These are phyloP conservation scores for Elsinoe ampelina DNA, from an alignment of 2,329 filamentous ascomycete species.

Conservation along the genomic window DNA sequence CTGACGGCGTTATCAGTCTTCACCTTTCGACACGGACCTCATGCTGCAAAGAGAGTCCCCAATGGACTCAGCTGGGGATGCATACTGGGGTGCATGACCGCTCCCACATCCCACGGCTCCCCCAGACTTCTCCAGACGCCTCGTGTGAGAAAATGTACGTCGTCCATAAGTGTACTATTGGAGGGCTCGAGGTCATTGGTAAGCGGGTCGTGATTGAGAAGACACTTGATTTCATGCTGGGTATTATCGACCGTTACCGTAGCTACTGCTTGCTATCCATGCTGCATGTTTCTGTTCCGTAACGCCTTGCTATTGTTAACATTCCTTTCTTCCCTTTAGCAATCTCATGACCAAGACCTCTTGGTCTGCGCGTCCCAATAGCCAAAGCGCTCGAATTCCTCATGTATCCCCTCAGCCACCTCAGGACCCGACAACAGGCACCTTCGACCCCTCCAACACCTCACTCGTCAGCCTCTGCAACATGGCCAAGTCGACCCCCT, in stretches of 20 bases:
- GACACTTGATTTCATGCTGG: no score
- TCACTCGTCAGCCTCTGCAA: slow-evolving; percentile 11
- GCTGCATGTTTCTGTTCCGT: no score
- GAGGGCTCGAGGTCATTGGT: no score
- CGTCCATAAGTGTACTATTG: no score
- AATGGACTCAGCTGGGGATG: not conserved
- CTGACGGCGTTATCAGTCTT: not conserved
- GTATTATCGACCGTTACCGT: no score
- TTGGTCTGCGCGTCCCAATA: no score
- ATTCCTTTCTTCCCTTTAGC: no score
- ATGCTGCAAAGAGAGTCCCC: not conserved
- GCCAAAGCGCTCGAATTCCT: not conserved
- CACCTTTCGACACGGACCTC: not conserved
- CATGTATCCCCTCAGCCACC: not conserved
- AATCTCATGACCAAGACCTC: no score
- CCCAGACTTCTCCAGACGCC: not conserved
- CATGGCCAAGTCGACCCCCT: slow-evolving; percentile 16
- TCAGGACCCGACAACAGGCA: not conserved
- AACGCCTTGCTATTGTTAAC: no score
- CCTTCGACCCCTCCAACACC: not conserved
- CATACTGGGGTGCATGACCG: not conserved
- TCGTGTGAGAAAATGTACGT: not conserved
- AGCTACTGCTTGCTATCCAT: no score
- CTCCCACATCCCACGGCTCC: not conserved
- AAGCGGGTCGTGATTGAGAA: no score